Base-by-base conservation (phyloP, 345 rosid genomes). In the Hirschfeldia incana region DNA sequence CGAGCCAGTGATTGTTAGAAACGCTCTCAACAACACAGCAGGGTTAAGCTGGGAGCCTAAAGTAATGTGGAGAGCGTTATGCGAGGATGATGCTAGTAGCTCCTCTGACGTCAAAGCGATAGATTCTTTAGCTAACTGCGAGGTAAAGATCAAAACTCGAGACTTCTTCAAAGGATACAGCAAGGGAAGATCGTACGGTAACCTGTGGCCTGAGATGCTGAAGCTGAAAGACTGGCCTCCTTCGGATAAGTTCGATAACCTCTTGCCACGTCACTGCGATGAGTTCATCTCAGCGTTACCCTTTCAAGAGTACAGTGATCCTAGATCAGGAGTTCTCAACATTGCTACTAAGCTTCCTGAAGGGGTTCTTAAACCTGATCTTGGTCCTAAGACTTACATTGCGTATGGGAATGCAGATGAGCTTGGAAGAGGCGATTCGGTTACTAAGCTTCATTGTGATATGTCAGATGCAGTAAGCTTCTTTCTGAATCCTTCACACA, bases 211-310 rank as follows among this genome's bases (percentile, higher is more conserved):
- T 0, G 94, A 91, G 87, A 93, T 95, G 96, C 85, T 95, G 74
- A 95, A 95, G 88, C 85, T 95, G 5, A 95, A 95, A 78, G 99
- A 95, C 70, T 95, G 98, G 99, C 99, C 99, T 53, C 99, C 99
- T 73, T 91, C 94, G 0, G 90, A 95, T 74, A 87, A 86, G 71
- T 95, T 95, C 76, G 98, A 95, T 67, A 89, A 93, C 70, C 85
- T 90, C 73, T 84, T 95, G 81, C 99, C 98, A 1, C 96, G 99
- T 71, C 99, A 95, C 70, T 93, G 92, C 58, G 97, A 93, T 72
- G 99, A 95, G 82, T 93, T 92, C 63, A 85, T 91, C 44, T 85
- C 90, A 16, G 93, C 94, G 5, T 80, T 95, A 81, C 99, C 98
- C 6, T 95, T 87, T 67, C 94, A 89, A 86, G 91, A 88, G 66